Base-by-base conservation (phyloP, 1,284 basidiomycete genomes). In the Marasmius fiardii region DNA sequence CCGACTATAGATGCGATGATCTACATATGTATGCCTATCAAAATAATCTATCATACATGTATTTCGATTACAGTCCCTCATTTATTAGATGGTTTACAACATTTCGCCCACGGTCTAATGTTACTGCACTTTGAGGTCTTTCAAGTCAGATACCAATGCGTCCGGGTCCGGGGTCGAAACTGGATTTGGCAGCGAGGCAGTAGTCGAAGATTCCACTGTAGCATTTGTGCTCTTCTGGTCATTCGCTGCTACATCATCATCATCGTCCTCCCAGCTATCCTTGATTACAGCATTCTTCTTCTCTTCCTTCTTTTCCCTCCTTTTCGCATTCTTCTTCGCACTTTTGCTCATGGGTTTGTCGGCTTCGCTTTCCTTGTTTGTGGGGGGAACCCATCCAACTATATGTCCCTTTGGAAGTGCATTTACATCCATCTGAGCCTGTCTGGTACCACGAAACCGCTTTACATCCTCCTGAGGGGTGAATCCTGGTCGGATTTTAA, bases 391-490 rank as follows among this genome's bases (percentile, higher is more conserved):
- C 90, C 90, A 92, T 37, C 90, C 92, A 52, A 86, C 75, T 63
- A 93, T 85, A 63, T 89, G 86, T 12, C 89, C 89, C 67, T 88
- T 91, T 18, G 87, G 86, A 2, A 89, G 71, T 4, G 75, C 59
- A 60, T 70, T 78, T 24, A 76, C 68, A 57, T 93, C 91, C 71
- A 85, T 80, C 64, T 88, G 84, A 48, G 80, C 74, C 68, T 93
- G 90, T 35, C 85, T 83, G 45, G 85, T 79, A 21, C 90, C 84
- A 47, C 93, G 83, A 71, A 95, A 98, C 39, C 86, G 85, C 33
- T 81, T 79, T 12, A 97, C 82, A 73, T 98, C 95, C 71, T 98
- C 95, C 68, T 93, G 92, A 0, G 95, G 95, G 1, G 93, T 96
- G 72, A 88, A 98, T 1, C 95, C 95, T 0, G 94, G 94, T 33